phyloP scores from a whole-genome alignment of 257 asterid genomes.

The Paulownia fortunei region DNA sequence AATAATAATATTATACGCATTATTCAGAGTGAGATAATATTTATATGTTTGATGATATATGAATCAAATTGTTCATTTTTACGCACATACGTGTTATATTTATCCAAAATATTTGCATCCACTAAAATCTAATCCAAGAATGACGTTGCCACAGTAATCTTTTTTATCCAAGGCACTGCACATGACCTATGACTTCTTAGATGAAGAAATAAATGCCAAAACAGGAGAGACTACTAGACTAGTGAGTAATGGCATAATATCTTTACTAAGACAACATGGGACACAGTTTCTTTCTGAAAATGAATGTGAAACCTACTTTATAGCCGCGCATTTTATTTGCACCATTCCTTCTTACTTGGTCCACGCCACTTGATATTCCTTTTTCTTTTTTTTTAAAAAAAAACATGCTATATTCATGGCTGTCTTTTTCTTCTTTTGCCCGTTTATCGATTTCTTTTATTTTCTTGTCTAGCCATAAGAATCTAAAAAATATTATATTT shows the following conservation, averaged over 20 bases:
- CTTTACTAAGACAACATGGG: slow-evolving; percentile 4
- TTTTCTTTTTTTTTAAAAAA: too few species aligned
- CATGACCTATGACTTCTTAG: background rate
- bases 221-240: background rate
- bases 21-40: too few species aligned
- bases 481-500: too few species aligned
- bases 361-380: background rate
- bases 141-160: background rate
- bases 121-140: background rate
- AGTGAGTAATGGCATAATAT: background rate
- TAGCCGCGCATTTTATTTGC: slow-evolving; percentile 30
- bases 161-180: background rate
- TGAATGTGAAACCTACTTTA: slow-evolving; percentile 41
- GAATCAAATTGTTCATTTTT: too few species aligned
- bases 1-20: too few species aligned
- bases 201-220: background rate
- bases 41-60: too few species aligned
- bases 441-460: background rate
- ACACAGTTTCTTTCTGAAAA: slow-evolving; percentile 15
- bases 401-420: background rate
- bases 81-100: too few species aligned
- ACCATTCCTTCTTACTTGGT: slow-evolving; percentile 12
- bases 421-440: background rate
- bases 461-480: background rate
- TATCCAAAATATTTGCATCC: too few species aligned